Conservation (phyloP, 352 stramenopile species). For the Elongisporangium prolatum region DNA sequence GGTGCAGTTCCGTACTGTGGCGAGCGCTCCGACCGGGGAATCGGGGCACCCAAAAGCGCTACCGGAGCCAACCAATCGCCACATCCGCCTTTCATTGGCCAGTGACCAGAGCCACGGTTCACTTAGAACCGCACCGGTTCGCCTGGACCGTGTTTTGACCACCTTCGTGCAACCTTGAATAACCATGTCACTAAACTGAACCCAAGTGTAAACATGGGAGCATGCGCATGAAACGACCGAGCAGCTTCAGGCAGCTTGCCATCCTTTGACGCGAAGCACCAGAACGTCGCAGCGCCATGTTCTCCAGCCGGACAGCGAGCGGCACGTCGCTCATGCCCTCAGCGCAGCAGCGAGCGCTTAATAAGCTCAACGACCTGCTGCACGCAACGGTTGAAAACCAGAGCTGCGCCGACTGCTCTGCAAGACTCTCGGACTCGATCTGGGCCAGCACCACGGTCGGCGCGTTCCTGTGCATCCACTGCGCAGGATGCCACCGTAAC, state of each 20-base stretch:
- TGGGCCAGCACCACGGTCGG: constrained; percentile 94
- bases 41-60: constrained; percentile 28
- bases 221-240: neutral
- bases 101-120: constrained; percentile 29
- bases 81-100: constrained; percentile 31
- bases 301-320: constrained; percentile 23
- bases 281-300: too few species aligned
- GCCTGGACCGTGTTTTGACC: constrained; percentile 15
- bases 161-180: constrained; percentile 25
- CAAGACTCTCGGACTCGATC: constrained; percentile 73
- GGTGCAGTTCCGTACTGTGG: constrained; percentile 85
- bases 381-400: constrained; percentile 57
- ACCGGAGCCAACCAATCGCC: constrained; percentile 74
- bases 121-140: constrained; percentile 13
- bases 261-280: neutral
- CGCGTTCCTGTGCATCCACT: constrained; percentile 95
- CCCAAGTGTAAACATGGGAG: neutral
- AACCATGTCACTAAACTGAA: neutral
- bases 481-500: constrained; percentile 92
- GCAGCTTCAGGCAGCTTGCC: too few species aligned
- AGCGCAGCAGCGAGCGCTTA: constrained; percentile 32
- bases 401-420: constrained; percentile 74
- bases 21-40: constrained; percentile 7
- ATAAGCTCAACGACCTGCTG: constrained; percentile 63
- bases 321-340: constrained; percentile 11